Percentiles rank a stretch among this genome's conserved stretches.
phyloP scores from a whole-genome alignment of 2,329 filamentous ascomycete genomes.

The Nectriaceae sp. region DNA sequence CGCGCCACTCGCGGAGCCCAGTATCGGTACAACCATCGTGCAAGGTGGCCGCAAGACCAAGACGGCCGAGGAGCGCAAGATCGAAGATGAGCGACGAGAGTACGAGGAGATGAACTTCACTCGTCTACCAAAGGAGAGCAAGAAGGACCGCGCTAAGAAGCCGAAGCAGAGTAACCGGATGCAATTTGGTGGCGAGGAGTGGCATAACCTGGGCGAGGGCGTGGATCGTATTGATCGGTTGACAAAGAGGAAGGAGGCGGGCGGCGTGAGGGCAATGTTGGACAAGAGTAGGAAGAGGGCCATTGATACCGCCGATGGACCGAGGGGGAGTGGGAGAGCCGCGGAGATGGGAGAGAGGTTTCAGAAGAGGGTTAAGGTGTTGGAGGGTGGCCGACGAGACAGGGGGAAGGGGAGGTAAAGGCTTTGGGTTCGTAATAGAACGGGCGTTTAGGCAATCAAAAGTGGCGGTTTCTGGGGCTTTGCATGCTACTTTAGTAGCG shows the following conservation, averaged over 20 bases:
- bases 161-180: slow-evolving; percentile 58
- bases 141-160: slow-evolving; percentile 78
- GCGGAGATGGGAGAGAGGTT: slow-evolving; percentile 73
- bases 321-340: slow-evolving; percentile 56
- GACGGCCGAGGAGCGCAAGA: slow-evolving; percentile 72
- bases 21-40: slow-evolving; percentile 87
- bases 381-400: slow-evolving; percentile 49
- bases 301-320: slow-evolving; percentile 68
- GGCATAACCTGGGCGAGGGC: slow-evolving; percentile 81
- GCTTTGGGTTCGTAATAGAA: slow-evolving; percentile 9
- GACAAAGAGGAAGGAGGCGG: slow-evolving; percentile 69
- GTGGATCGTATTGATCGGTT: slow-evolving; percentile 83
- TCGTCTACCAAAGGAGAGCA: slow-evolving; percentile 81
- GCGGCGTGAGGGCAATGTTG: slow-evolving; percentile 61
- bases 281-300: slow-evolving; percentile 87
- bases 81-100: slow-evolving; percentile 75
- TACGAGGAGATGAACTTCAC: slow-evolving; percentile 95
- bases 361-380: slow-evolving; percentile 65
- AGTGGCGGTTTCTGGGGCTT: too few relatives aligned
- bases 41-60: slow-evolving; percentile 78
- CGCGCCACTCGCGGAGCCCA: slow-evolving; percentile 82
- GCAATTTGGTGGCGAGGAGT: slow-evolving; percentile 88
- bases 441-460: neutral
- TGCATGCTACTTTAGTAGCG: too few relatives aligned
- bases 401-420: slow-evolving; percentile 44